A percentile compares a stretch with the other conserved stretches of the same genome.
These are phyloP conservation scores for Murraya paniculata DNA, from an alignment of 345 rosid genomes.

Conservation along the genomic window DNA sequence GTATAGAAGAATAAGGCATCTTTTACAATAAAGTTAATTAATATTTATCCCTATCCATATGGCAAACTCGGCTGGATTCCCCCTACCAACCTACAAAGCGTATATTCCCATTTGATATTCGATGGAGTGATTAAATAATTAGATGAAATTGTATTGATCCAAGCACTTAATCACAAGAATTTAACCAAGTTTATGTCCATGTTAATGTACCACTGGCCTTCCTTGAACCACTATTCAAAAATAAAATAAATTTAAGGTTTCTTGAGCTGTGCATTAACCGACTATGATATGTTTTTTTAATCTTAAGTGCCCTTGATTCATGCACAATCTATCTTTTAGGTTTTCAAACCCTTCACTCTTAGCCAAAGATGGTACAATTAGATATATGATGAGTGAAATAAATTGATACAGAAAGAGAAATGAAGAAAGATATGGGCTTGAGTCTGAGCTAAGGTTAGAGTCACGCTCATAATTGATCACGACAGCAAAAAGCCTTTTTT, in stretches of 20 bases:
- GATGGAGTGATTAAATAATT: background rate
- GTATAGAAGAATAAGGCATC: background rate
- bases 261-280: constrained; percentile 26
- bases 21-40: background rate
- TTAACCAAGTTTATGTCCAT: background rate
- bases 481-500: too few relatives aligned
- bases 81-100: constrained; percentile 21
- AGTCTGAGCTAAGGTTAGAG: too few relatives aligned
- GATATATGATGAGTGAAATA: too few relatives aligned
- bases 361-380: too few relatives aligned
- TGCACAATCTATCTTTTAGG: background rate
- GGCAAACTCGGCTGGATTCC: constrained; percentile 10
- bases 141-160: background rate
- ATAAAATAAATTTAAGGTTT: background rate
- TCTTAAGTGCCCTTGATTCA: constrained; percentile 15
- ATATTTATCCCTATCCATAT: background rate
- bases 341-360: too few relatives aligned
- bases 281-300: constrained; percentile 2
- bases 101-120: constrained; percentile 13
- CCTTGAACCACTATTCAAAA: background rate
- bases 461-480: too few relatives aligned
- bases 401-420: too few relatives aligned
- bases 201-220: constrained; percentile 7
- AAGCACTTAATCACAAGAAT: background rate
- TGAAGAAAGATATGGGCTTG: too few relatives aligned